A percentile compares a stretch with the other conserved stretches of the same genome.
Evolutionary conservation across 2,329 filamentous ascomycete species (phyloP).

Genomic region (Colletotrichum sp.): DNA sequence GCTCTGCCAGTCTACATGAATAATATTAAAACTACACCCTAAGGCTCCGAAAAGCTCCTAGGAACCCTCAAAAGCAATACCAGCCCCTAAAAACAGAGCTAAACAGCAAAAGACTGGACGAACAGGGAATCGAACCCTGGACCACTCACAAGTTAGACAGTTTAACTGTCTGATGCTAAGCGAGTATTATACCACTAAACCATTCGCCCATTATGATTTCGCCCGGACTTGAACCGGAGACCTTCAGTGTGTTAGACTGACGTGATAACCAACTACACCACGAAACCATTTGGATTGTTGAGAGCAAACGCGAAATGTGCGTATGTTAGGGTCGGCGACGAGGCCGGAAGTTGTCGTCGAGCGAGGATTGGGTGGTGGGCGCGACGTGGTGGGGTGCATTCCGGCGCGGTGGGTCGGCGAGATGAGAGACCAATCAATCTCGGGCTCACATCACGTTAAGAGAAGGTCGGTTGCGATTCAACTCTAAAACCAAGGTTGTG

Average conservation of each 20-base stretch:
- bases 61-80: neutral
- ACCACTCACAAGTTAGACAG: neutral
- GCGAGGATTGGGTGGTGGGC: neutral
- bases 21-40: neutral
- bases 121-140: constrained; percentile 22
- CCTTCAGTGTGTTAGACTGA: constrained; percentile 46
- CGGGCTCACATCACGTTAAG: neutral
- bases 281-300: constrained; percentile 6
- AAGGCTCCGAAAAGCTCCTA: neutral
- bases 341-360: neutral
- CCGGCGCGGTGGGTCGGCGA: constrained; percentile 2
- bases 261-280: constrained; percentile 52
- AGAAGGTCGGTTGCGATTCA: neutral
- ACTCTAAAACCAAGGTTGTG: neutral
- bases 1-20: neutral
- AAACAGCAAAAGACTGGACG: neutral
- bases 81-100: neutral
- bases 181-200: constrained; percentile 22
- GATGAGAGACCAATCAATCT: neutral
- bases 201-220: constrained; percentile 17
- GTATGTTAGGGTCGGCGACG: neutral
- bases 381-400: neutral
- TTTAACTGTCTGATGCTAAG: neutral
- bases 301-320: accelerated
- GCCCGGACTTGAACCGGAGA: constrained; percentile 23